A percentile compares a stretch with the other conserved stretches of the same genome.
phyloP scores from a whole-genome alignment of 352 stramenopile species.

The Blastocystis sp. region DNA sequence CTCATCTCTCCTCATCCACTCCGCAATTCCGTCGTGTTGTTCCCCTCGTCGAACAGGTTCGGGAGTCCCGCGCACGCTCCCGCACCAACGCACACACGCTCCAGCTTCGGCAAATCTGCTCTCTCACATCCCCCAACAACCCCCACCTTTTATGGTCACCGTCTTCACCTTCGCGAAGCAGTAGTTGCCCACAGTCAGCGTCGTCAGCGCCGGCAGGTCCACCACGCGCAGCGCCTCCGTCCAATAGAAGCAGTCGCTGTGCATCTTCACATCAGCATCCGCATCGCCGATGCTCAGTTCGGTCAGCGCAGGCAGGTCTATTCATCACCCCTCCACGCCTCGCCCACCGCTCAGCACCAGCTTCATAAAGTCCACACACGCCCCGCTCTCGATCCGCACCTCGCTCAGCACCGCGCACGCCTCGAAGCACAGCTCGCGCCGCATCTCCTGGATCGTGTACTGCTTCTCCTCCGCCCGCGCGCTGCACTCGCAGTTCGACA shows the following conservation, averaged over 20 bases:
- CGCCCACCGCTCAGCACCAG: neutral
- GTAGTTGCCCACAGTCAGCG: neutral
- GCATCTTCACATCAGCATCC: neutral
- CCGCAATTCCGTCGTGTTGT: neutral
- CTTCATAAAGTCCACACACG: constrained; percentile 38
- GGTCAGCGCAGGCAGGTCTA: constrained; percentile 21
- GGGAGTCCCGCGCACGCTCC: neutral
- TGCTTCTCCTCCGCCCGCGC: constrained; percentile 22
- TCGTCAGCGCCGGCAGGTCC: constrained; percentile 14
- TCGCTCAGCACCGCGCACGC: neutral
- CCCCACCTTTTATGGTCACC: neutral
- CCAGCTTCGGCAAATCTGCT: constrained; percentile 52
- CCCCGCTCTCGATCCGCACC: neutral
- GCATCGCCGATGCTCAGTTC: neutral
- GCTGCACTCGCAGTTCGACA: neutral
- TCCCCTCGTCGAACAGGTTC: constrained; percentile 2
- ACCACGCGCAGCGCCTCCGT: constrained; percentile 20
- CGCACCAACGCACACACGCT: neutral
- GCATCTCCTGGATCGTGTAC: constrained; percentile 3
- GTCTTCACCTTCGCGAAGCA: neutral
- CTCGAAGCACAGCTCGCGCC: neutral
- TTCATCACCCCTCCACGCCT: neutral
- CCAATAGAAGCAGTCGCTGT: constrained; percentile 33
- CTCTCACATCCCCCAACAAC: neutral
- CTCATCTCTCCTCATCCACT: neutral